Conservation (phyloP, 192 early-diverging fungal genomes). For the Coemansia reversa region DNA sequence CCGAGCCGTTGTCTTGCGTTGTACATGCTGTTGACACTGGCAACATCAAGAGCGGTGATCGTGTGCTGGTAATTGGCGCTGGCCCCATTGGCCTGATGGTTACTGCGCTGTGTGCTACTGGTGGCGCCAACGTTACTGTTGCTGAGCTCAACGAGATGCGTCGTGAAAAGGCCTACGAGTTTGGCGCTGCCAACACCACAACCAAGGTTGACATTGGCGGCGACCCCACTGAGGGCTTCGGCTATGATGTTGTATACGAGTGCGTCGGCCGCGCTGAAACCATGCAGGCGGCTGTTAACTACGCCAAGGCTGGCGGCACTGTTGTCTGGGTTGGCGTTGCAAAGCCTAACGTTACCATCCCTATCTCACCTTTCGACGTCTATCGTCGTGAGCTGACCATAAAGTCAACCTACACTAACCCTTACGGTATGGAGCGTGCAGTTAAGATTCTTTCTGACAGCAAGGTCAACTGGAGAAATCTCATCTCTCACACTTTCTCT, state of each 20-base stretch:
- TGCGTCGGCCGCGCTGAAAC: slow-evolving; percentile 55
- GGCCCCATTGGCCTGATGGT: slow-evolving; percentile 60
- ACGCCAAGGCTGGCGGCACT: slow-evolving; percentile 50
- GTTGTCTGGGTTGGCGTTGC: slow-evolving; percentile 59
- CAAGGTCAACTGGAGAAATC: slow-evolving; percentile 44
- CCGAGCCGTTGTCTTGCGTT: slow-evolving; percentile 57
- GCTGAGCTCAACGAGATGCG: slow-evolving; percentile 51
- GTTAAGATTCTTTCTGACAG: slow-evolving; percentile 47
- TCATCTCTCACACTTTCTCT: slow-evolving; percentile 51
- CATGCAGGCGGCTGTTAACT: slow-evolving; percentile 38
- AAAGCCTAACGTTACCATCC: slow-evolving; percentile 38
- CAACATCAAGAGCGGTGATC: slow-evolving; percentile 46
- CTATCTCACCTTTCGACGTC: slow-evolving; percentile 53
- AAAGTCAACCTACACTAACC: slow-evolving; percentile 57
- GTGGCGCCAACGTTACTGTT: slow-evolving; percentile 48
- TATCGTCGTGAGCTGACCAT: slow-evolving; percentile 57
- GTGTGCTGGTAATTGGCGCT: slow-evolving; percentile 51
- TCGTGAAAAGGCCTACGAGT: slow-evolving; percentile 30
- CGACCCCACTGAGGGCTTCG: slow-evolving; percentile 29
- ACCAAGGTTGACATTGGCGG: slow-evolving; percentile 33
- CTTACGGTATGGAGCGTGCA: slow-evolving; percentile 55
- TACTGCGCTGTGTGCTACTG: slow-evolving; percentile 30
- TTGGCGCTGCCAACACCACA: slow-evolving; percentile 28
- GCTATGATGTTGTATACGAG: slow-evolving; percentile 56
- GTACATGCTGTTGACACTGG: slow-evolving; percentile 57